These are phyloP conservation scores for Lodderomyces jiufengensis DNA, from an alignment of 1,139 yeast species.

Conservation along the genomic window DNA sequence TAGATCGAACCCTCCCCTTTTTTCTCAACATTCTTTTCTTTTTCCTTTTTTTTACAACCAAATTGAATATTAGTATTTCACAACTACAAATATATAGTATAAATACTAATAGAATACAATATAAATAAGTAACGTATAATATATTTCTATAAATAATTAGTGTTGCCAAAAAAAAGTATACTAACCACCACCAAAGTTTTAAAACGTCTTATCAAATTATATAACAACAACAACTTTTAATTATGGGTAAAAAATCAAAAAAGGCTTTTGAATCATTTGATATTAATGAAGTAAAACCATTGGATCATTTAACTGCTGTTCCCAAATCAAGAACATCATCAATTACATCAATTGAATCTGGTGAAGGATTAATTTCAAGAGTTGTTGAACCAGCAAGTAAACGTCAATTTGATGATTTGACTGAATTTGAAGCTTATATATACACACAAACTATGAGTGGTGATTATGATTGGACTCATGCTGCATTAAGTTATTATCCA, in stretches of 20 bases:
- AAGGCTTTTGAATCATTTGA: conserved; percentile 1
- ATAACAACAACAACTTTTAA: too few species aligned
- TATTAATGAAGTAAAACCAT: conserved; percentile 23
- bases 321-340: conserved; percentile 35
- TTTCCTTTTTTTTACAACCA: too few species aligned
- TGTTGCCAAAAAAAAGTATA: too few species aligned
- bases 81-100: too few species aligned
- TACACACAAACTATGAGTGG: conserved; percentile 76
- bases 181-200: too few species aligned
- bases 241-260: background rate
- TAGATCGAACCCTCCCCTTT: too few species aligned
- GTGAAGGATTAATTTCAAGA: conserved; percentile 23
- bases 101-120: too few species aligned
- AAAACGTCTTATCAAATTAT: too few species aligned
- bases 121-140: too few species aligned
- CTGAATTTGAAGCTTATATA: conserved; percentile 59
- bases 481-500: conserved; percentile 64
- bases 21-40: too few species aligned
- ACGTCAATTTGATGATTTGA: conserved; percentile 59
- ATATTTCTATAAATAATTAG: too few species aligned
- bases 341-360: conserved; percentile 33
- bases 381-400: conserved; percentile 40
- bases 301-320: conserved; percentile 37
- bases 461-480: conserved; percentile 66
- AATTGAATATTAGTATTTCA: too few species aligned